These are phyloP conservation scores for Trametes elegans DNA, from an alignment of 768 basidiomycete genomes.

Conservation along the genomic window DNA sequence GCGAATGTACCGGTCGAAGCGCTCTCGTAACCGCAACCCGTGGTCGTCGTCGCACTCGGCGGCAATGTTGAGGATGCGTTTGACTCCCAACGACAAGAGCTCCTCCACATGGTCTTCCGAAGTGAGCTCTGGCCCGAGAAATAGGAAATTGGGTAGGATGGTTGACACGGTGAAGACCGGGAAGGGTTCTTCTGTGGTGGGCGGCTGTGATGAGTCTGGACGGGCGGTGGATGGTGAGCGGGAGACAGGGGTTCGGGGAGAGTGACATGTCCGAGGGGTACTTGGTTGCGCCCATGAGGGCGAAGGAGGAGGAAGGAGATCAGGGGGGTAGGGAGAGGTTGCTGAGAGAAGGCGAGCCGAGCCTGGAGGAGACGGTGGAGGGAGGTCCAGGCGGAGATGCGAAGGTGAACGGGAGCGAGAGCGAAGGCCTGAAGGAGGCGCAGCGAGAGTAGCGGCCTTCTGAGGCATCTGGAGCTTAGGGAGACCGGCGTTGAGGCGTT, in stretches of 20 bases:
- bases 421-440: slow-evolving; percentile 28
- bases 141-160: slow-evolving; percentile 89
- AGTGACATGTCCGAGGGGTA: slow-evolving; percentile 39
- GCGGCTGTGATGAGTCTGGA: slow-evolving; percentile 58
- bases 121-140: slow-evolving; percentile 86
- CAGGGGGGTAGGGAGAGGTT: slow-evolving; percentile 28
- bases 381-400: slow-evolving; percentile 54
- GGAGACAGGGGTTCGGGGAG: slow-evolving; percentile 38
- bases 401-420: slow-evolving; percentile 49
- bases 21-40: slow-evolving; percentile 60
- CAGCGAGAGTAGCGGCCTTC: slow-evolving; percentile 57
- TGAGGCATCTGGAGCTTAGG: slow-evolving; percentile 60
- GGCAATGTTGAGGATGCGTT: slow-evolving; percentile 88
- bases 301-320: slow-evolving; percentile 31
- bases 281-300: slow-evolving; percentile 28
- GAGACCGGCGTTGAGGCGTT: slow-evolving; percentile 44
- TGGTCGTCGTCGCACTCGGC: slow-evolving; percentile 86
- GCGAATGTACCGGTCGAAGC: slow-evolving; percentile 81
- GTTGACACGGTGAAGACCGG: slow-evolving; percentile 81
- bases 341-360: slow-evolving; percentile 45
- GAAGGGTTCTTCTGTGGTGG: slow-evolving; percentile 52
- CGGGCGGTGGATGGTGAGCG: slow-evolving; percentile 65
- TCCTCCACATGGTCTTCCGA: slow-evolving; percentile 71
- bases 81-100: slow-evolving; percentile 73
- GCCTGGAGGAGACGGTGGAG: slow-evolving; percentile 58